Evolutionary conservation across 2,329 filamentous ascomycete species (phyloP).

Genomic region (Aspergillus alliaceus): DNA sequence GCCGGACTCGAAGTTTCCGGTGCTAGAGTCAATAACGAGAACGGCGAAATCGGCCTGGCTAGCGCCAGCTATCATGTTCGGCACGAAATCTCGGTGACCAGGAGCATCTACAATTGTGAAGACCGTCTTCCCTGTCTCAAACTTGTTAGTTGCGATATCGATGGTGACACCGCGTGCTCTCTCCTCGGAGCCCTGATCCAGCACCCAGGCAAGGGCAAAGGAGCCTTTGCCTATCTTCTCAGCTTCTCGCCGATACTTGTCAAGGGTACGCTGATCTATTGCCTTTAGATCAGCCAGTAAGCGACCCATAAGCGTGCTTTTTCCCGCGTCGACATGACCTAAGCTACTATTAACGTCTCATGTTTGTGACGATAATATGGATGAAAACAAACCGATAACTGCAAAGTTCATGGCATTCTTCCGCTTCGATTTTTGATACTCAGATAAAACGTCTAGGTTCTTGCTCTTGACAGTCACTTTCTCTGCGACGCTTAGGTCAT

Average conservation of each 20-base stretch:
- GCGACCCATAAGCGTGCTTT: slow-evolving; percentile 97
- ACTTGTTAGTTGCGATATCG: slow-evolving; percentile 92
- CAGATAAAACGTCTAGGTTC: slow-evolving; percentile 79
- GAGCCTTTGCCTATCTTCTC: slow-evolving; percentile 91
- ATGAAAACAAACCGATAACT: slow-evolving; percentile 70
- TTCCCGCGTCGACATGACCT: slow-evolving; percentile 97
- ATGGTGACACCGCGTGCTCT: slow-evolving; percentile 89
- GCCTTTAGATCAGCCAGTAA: slow-evolving; percentile 84
- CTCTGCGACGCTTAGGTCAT: slow-evolving; percentile 51
- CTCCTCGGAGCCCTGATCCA: slow-evolving; percentile 90
- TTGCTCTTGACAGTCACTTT: slow-evolving; percentile 63
- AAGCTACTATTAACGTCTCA: slow-evolving; percentile 24
- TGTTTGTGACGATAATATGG: neutral
- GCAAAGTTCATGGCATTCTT: slow-evolving; percentile 90
- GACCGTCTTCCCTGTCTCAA: slow-evolving; percentile 80
- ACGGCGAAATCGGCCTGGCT: slow-evolving; percentile 96
- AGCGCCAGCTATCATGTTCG: slow-evolving; percentile 97
- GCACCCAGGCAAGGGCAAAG: slow-evolving; percentile 94
- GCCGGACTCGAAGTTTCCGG: slow-evolving; percentile 89
- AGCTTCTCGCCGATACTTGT: slow-evolving; percentile 84
- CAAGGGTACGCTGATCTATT: slow-evolving; percentile 82
- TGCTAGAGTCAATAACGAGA: slow-evolving; percentile 86
- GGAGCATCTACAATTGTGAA: slow-evolving; percentile 97
- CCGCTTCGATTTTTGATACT: slow-evolving; percentile 71
- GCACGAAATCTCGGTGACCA: slow-evolving; percentile 92